Percentiles rank a stretch among this genome's conserved stretches.
phyloP scores from a whole-genome alignment of 1,284 basidiomycete species.

The Laetiporus sulphureus region DNA sequence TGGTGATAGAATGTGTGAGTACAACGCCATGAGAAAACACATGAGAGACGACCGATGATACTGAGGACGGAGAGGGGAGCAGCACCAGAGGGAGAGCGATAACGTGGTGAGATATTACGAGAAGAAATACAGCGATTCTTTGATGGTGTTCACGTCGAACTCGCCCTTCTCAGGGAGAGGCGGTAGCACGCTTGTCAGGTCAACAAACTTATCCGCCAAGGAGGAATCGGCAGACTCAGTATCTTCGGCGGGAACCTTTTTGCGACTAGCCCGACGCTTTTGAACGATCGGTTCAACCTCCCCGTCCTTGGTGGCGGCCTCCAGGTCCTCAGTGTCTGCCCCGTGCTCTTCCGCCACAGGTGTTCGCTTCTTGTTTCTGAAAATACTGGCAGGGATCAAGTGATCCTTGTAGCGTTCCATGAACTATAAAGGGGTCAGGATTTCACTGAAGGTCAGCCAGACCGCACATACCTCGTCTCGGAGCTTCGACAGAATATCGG shows the following conservation, averaged over 20 bases:
- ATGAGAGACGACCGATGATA: not conserved
- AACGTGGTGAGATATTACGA: conserved; percentile 37
- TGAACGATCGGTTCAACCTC: not conserved
- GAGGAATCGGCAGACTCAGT: not conserved
- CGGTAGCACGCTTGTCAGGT: conserved; percentile 75
- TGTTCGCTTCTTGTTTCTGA: conserved; percentile 31
- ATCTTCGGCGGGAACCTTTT: not conserved
- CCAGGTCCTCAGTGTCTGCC: conserved; percentile 6
- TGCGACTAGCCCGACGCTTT: not conserved
- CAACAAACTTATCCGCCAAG: conserved; percentile 54
- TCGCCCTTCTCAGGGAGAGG: conserved; percentile 81
- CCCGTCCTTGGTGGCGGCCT: not conserved
- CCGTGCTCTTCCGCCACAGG: conserved; percentile 16
- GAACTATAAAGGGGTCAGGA: conserved; percentile 43
- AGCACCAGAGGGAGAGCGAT: not conserved
- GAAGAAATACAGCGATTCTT: conserved; percentile 86
- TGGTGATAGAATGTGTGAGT: not conserved
- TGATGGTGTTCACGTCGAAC: conserved; percentile 86
- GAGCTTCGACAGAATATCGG: conserved; percentile 69
- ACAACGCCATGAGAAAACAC: not conserved
- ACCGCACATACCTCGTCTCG: conserved; percentile 44
- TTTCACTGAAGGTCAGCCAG: not conserved
- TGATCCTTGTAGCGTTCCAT: conserved; percentile 71
- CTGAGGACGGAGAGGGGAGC: not conserved
- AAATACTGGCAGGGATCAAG: conserved; percentile 59